Conservation (phyloP, 176 grass and related monocot species). For the Oryza australiensis region DNA sequence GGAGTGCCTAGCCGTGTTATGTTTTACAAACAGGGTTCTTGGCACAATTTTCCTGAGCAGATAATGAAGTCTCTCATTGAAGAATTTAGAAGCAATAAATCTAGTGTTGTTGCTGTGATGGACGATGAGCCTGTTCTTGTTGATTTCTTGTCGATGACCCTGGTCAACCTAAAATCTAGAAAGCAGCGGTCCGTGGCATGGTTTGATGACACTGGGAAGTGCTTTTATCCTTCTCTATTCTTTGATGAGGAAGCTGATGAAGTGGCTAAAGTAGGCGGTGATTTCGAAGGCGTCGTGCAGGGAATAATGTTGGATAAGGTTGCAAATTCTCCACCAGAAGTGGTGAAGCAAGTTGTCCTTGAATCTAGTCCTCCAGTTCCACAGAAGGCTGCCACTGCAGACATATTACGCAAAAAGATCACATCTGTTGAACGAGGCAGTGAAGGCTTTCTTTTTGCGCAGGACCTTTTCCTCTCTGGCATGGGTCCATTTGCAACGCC, state of each 20-base stretch:
- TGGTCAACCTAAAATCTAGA: slow-evolving; percentile 56
- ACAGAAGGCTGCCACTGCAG: slow-evolving; percentile 39
- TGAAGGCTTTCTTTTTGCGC: slow-evolving; percentile 51
- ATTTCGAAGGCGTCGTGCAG: slow-evolving; percentile 8
- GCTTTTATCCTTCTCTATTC: slow-evolving; percentile 61
- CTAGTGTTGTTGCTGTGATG: slow-evolving; percentile 50
- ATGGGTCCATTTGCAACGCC: slow-evolving; percentile 65
- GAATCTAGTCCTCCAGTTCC: slow-evolving; percentile 45
- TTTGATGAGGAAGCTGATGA: slow-evolving; percentile 52
- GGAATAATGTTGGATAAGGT: slow-evolving; percentile 44
- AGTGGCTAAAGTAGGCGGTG: slow-evolving; percentile 12
- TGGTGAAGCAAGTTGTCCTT: slow-evolving; percentile 65
- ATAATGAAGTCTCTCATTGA: slow-evolving; percentile 56
- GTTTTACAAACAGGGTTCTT: slow-evolving; percentile 66
- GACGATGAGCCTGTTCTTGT: slow-evolving; percentile 54
- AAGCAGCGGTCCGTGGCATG: slow-evolving; percentile 72
- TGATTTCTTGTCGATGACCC: slow-evolving; percentile 75
- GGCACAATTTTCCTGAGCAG: slow-evolving; percentile 60
- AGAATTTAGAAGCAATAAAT: slow-evolving; percentile 51
- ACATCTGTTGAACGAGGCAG: slow-evolving; percentile 60
- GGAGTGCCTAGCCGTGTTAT: slow-evolving; percentile 52
- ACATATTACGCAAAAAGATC: slow-evolving; percentile 67
- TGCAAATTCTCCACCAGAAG: slow-evolving; percentile 47
- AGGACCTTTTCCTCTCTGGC: slow-evolving; percentile 68
- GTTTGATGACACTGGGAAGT: slow-evolving; percentile 57